Percentiles rank a stretch among this genome's conserved stretches.
Conservation (phyloP, 1,139 yeast genomes). For the Wickerhamomyces sp. region DNA sequence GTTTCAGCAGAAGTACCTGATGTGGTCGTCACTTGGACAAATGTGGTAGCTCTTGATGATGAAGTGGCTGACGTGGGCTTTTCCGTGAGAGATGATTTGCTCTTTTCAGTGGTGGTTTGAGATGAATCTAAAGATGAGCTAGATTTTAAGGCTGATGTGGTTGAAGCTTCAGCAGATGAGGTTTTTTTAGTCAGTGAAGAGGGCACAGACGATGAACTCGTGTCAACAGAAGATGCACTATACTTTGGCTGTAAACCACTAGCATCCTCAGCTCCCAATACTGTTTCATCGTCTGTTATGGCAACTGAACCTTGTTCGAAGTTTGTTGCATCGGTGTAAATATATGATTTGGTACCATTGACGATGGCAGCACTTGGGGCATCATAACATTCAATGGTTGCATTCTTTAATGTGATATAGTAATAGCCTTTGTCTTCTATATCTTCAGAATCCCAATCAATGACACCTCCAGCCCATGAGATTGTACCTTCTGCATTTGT, state of each 20-base stretch:
- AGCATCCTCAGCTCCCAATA: constrained; percentile 54
- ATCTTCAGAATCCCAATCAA: constrained; percentile 79
- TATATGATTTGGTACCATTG: constrained; percentile 52
- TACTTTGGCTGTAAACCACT: constrained; percentile 58
- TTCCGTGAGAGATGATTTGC: constrained; percentile 1
- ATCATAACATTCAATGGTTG: constrained; percentile 63
- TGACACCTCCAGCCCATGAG: constrained; percentile 90
- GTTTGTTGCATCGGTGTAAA: constrained; percentile 44
- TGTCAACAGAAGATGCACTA: constrained; percentile 16
- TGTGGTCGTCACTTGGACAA: too few species aligned
- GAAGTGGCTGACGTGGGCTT: not conserved
- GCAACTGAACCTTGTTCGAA: constrained; percentile 42
- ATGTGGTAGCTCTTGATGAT: too few species aligned
- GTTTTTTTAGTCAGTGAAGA: constrained; percentile 11
- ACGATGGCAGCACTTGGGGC: constrained; percentile 48
- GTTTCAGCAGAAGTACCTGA: too few species aligned
- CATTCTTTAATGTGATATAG: constrained; percentile 57
- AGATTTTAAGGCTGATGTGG: constrained; percentile 8
- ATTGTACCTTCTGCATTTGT: constrained; percentile 66
- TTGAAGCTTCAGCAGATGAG: constrained; percentile 10
- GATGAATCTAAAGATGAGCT: constrained; percentile 7
- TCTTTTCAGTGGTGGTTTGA: not conserved
- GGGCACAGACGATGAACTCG: constrained; percentile 11
- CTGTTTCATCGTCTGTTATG: constrained; percentile 56
- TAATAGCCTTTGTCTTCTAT: constrained; percentile 71